Percentiles rank a stretch among this genome's conserved stretches.
Conservation (phyloP, 805 yeast species). For the Candida silvicultrix region DNA sequence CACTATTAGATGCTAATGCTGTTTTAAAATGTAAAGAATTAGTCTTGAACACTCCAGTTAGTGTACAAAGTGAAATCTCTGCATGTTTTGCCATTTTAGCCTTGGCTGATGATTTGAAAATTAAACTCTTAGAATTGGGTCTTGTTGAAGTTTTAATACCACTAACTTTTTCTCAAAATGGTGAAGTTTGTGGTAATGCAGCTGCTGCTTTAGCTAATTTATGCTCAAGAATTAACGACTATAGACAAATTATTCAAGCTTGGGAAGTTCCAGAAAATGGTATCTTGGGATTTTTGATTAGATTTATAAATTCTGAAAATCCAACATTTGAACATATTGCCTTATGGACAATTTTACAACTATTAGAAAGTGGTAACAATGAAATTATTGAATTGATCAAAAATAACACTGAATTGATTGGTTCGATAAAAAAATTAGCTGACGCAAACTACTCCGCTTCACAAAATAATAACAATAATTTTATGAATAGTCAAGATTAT, state of each 20-base stretch:
- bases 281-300: slow-evolving; percentile 70
- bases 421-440: slow-evolving; percentile 45
- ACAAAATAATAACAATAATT: slow-evolving; percentile 20
- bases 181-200: slow-evolving; percentile 96
- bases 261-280: slow-evolving; percentile 85
- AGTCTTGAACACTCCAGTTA: slow-evolving; percentile 78
- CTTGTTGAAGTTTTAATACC: slow-evolving; percentile 88
- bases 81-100: slow-evolving; percentile 98
- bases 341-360: slow-evolving; percentile 90
- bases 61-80: slow-evolving; percentile 92
- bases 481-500: slow-evolving; percentile 28
- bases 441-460: slow-evolving; percentile 25
- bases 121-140: slow-evolving; percentile 74
- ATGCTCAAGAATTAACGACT: slow-evolving; percentile 84
- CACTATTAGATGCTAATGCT: slow-evolving; percentile 91
- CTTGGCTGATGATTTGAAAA: slow-evolving; percentile 88
- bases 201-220: slow-evolving; percentile 97
- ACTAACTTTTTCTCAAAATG: slow-evolving; percentile 76
- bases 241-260: slow-evolving; percentile 66
- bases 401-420: slow-evolving; percentile 45
- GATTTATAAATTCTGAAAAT: slow-evolving; percentile 77
- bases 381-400: slow-evolving; percentile 51
- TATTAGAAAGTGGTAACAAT: slow-evolving; percentile 77
- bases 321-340: slow-evolving; percentile 98
- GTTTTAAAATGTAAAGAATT: slow-evolving; percentile 87